Conservation (phyloP, 306 rosid genomes). For the Chamaecrista fasciculata region DNA sequence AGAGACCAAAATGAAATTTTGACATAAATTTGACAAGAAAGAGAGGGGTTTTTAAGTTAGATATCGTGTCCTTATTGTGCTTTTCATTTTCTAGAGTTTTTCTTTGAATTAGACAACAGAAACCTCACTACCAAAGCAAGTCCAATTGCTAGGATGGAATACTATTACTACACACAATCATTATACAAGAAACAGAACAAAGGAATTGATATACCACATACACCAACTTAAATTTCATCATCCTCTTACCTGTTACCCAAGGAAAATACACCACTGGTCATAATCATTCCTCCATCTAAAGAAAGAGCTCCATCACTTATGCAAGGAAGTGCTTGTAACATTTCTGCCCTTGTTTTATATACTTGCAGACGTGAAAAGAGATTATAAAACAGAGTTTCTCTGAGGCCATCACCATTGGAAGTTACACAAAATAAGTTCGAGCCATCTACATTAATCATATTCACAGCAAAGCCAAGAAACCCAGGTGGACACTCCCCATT, state of each 20-base stretch:
- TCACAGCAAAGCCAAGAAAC: constrained; percentile 84
- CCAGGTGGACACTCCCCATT: constrained; percentile 77
- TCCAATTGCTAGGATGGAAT: neutral
- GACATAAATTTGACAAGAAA: neutral
- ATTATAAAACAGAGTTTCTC: constrained; percentile 73
- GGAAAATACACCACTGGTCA: constrained; percentile 55
- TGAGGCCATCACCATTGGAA: constrained; percentile 68
- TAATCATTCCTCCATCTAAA: constrained; percentile 84
- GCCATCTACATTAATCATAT: constrained; percentile 64
- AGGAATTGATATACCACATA: neutral
- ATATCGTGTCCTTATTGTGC: neutral
- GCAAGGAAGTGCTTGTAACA: constrained; percentile 70
- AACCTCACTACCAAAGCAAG: constrained; percentile 11
- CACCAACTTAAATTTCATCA: constrained; percentile 20
- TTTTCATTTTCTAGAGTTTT: neutral
- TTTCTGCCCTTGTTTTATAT: constrained; percentile 74
- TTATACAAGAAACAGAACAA: neutral
- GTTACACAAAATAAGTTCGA: constrained; percentile 55
- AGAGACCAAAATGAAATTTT: no score
- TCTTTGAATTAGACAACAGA: neutral
- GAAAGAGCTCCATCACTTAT: constrained; percentile 87
- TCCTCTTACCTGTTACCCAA: constrained; percentile 72
- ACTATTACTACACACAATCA: constrained; percentile 13
- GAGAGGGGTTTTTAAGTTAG: no score
- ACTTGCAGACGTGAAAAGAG: constrained; percentile 85